Evolutionary conservation across 1,284 basidiomycete species (phyloP), one percentile per base, ranked within the genome.

Genomic region (Takashimella koratensis): DNA sequence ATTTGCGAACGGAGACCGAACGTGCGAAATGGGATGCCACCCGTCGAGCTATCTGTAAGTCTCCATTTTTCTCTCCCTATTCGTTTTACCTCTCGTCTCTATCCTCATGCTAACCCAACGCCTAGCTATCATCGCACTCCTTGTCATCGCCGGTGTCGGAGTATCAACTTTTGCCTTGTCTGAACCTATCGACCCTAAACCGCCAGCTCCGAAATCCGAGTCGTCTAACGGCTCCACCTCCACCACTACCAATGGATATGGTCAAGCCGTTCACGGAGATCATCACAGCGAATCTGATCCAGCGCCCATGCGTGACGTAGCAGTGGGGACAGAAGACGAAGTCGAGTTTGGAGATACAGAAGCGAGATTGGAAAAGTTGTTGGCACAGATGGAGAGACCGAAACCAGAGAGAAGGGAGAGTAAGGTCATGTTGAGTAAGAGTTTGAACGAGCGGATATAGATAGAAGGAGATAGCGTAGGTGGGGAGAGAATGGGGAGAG

Each of bases 11-110:
- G 2, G 84, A 84, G 58, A 88, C 93, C 57, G 91, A 95, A 73
- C 86, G 88, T 64, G 85, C 87, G 25, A 91, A 88, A 71, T 95
- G 91, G 92, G 86, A 92, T 65, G 91, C 90, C 51, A 90, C 91
- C 79, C 82, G 89, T 46, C 84, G 87, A 55, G 86, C 88, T 49
- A 89, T 94, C 62, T 79, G 90, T 90, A 62, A 77, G 85, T 81
- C 19, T 20, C 22, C 43, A 13, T 11, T 19, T 41, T 11, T 22
- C 16, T 22, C 16, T n/a, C 51, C 8, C 42, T 12, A 41, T 39
- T 26, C 21, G 2, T 23, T 27, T 27, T 26, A 27, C 6, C 21
- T 5, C 24, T 24, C 21, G 39, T n/a, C 41, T 27, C 20, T 4
- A 13, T 10, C 23, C 21, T 45, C 6, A 23, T 45, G 23, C 12